Percentiles rank a stretch among this genome's conserved stretches.
Conservation (phyloP, 2,329 filamentous ascomycete species). For the Plectosphaerella sp. region DNA sequence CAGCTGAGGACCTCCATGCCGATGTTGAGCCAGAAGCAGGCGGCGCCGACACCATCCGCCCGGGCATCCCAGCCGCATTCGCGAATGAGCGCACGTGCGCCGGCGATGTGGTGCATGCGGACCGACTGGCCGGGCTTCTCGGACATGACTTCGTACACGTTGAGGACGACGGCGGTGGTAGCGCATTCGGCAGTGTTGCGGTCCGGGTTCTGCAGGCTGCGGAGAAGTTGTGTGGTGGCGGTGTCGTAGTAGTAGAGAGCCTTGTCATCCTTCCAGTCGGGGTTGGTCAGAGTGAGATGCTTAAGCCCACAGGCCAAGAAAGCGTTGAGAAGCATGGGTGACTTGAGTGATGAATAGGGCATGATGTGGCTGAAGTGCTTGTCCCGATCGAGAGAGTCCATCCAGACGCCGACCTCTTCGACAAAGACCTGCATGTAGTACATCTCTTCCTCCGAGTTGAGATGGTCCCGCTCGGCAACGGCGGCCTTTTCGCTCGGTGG, state of each 20-base stretch:
- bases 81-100: constrained; percentile 78
- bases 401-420: constrained; percentile 86
- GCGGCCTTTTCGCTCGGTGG: constrained; percentile 31
- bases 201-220: constrained; percentile 76
- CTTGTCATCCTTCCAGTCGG: constrained; percentile 68
- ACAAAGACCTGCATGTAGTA: constrained; percentile 91
- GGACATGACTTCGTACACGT: constrained; percentile 91
- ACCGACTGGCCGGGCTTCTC: constrained; percentile 60
- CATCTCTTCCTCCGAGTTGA: constrained; percentile 73
- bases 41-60: constrained; percentile 72
- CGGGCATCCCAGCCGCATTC: constrained; percentile 86
- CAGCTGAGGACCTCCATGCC: constrained; percentile 88
- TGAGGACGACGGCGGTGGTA: constrained; percentile 80
- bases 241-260: constrained; percentile 86
- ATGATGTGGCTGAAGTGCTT: constrained; percentile 84
- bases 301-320: constrained; percentile 84
- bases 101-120: constrained; percentile 85
- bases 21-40: constrained; percentile 93
- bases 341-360: constrained; percentile 76
- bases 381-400: constrained; percentile 82
- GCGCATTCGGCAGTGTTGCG: constrained; percentile 81
- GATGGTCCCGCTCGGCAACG: constrained; percentile 49
- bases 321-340: constrained; percentile 85
- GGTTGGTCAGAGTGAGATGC: constrained; percentile 69
- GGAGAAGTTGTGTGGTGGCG: constrained; percentile 73